A percentile compares a stretch with the other conserved stretches of the same genome.
Conservation (phyloP, 768 basidiomycete genomes). For the Termitomyces titanicus region DNA sequence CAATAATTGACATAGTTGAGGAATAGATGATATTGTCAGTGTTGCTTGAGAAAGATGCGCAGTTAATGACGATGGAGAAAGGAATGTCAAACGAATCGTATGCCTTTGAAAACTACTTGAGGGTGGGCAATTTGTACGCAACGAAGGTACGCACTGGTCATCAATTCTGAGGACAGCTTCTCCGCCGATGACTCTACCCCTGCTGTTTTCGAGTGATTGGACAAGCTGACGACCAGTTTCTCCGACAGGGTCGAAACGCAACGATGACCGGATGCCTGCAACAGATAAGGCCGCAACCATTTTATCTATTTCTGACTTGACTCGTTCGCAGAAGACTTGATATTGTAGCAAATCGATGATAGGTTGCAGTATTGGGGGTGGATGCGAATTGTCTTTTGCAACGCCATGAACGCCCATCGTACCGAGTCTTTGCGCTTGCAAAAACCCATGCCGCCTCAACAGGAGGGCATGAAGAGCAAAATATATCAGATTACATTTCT, state of each 20-base stretch:
- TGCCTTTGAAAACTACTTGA: conserved; percentile 39
- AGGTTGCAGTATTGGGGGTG: conserved; percentile 63
- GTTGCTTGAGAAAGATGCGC: conserved; percentile 82
- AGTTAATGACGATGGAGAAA: conserved; percentile 71
- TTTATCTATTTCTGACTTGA: conserved; percentile 54
- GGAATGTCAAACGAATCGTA: conserved; percentile 70
- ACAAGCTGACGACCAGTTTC: conserved; percentile 63
- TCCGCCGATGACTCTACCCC: conserved; percentile 52
- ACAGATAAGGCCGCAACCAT: conserved; percentile 43
- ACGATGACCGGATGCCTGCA: conserved; percentile 52
- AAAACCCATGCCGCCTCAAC: conserved; percentile 51
- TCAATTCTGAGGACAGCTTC: conserved; percentile 71
- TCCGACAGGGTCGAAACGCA: conserved; percentile 62
- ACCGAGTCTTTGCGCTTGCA: conserved; percentile 39
- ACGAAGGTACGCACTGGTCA: conserved; percentile 43
- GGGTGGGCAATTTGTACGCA: not conserved
- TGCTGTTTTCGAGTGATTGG: conserved; percentile 39
- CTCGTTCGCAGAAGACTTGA: conserved; percentile 63
- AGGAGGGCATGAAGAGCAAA: conserved; percentile 61
- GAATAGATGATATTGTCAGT: conserved; percentile 66
- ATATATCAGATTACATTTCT: conserved; percentile 67
- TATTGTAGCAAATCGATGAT: conserved; percentile 81
- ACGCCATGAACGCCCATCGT: conserved; percentile 20
- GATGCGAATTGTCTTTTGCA: conserved; percentile 14
- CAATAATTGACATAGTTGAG: conserved; percentile 72